Conservation (phyloP, 306 rosid species). For the Lathyrus aphaca region DNA sequence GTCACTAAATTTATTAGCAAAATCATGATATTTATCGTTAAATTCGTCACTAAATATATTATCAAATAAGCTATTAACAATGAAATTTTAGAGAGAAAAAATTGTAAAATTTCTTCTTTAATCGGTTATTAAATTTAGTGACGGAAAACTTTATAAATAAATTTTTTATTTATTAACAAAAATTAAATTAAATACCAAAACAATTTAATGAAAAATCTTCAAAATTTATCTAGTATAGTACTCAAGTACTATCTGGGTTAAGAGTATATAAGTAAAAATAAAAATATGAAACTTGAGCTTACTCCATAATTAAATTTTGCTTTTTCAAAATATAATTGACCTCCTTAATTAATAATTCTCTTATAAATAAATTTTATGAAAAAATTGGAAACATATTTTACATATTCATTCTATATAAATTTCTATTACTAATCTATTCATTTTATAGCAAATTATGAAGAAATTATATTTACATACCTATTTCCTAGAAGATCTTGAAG, state of each 20-base stretch:
- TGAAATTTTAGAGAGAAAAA: no score
- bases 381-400: neutral
- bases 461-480: slow-evolving; percentile 64
- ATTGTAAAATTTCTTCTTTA: no score
- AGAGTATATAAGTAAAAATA: neutral
- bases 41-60: no score
- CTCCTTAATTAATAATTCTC: neutral
- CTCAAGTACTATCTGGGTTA: neutral
- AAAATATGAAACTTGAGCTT: neutral
- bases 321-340: neutral
- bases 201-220: neutral
- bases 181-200: neutral
- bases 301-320: neutral
- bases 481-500: slow-evolving; percentile 97
- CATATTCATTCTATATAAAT: neutral
- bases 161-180: neutral
- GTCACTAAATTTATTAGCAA: no score
- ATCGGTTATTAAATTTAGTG: no score
- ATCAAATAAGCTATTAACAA: no score
- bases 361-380: neutral
- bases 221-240: neutral
- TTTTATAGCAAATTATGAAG: neutral
- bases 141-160: no score
- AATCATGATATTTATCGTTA: no score
- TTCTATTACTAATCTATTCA: neutral